A percentile compares a stretch with the other conserved stretches of the same genome.
Evolutionary conservation across 306 rosid genomes (phyloP).

Genomic region (Styphnolobium japonicum): DNA sequence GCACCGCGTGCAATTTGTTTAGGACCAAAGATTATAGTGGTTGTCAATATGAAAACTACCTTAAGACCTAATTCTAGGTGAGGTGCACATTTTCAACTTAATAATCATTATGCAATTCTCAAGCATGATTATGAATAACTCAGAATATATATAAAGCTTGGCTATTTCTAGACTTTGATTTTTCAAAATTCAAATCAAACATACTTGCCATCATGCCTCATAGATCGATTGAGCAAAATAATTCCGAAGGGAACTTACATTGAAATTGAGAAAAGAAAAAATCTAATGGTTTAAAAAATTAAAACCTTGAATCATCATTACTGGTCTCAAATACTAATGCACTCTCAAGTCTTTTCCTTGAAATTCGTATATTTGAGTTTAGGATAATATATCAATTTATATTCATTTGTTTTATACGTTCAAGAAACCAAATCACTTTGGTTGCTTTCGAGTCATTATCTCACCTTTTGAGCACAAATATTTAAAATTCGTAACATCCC

Average conservation of each 20-base stretch:
- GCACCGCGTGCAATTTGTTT: background rate
- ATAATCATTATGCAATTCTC: constrained; percentile 12
- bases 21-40: background rate
- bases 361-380: background rate
- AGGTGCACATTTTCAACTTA: constrained; percentile 8
- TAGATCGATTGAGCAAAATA: background rate
- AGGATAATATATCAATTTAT: background rate
- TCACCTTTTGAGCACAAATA: constrained; percentile 5
- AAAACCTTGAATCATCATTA: background rate
- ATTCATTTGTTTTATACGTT: background rate
- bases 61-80: constrained; percentile 30
- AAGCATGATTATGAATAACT: constrained; percentile 1
- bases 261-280: background rate
- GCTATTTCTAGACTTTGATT: background rate
- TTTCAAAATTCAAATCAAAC: background rate
- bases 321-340: background rate
- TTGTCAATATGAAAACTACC: constrained; percentile 7
- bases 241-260: background rate
- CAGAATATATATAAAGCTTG: background rate
- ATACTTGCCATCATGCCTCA: background rate
- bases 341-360: background rate
- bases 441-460: constrained; percentile 22
- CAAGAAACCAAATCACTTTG: background rate
- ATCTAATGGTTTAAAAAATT: background rate
- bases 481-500: background rate